Evolutionary conservation across 2,329 filamentous ascomycete genomes (phyloP), one percentile per base, ranked within the genome.

Genomic region (Apiospora koreana): DNA sequence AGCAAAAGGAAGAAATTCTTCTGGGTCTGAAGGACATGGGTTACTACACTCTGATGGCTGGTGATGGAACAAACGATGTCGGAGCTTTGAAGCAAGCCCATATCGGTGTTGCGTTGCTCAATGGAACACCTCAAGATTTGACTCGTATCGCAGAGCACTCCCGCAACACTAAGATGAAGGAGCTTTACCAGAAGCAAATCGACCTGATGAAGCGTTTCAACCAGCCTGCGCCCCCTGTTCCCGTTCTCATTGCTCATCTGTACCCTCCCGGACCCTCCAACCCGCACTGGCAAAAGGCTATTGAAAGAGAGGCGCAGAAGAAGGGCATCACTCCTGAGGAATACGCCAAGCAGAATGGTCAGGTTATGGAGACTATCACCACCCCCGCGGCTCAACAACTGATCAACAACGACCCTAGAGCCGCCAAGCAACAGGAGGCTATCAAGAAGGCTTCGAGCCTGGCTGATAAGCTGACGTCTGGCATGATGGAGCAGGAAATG

Each of bases 1-100:
- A 97, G 86, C 96, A 99, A 79, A 99, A 99, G 85, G 96, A 99
- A 81, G 95, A 98, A 69, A 98, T 99, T 78, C 87, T 99, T n/a
- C 89, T 97, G 28, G 96, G 96, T 46, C 89, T 98, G 72, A 98
- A 97, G 84, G 95, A 97, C 77, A 93, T 94, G 84, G 96, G 96
- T 67, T 99, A 99, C 85, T 98, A 96, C 72, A 99, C 96, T 41
- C 88, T 99, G 73, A 99, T 99, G 96, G 97, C 95, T 76, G 96
- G 96, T 81, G 96, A 99, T 78, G 96, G 96, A 73, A 99, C 96
- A 69, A 99, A 99, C 81, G 96, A 99, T 79, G 96, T 99, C 69
- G 96, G 96, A 74, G 96, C 96, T 62, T 86, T 99, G 78, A 99
- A 99, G 86, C 96, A 99, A 83, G 96, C 96, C 50, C 96, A 99